A percentile compares a stretch with the other conserved stretches of the same genome.
Evolutionary conservation across 1,284 basidiomycete genomes (phyloP).

Genomic region (Neolentinus lepideus): DNA sequence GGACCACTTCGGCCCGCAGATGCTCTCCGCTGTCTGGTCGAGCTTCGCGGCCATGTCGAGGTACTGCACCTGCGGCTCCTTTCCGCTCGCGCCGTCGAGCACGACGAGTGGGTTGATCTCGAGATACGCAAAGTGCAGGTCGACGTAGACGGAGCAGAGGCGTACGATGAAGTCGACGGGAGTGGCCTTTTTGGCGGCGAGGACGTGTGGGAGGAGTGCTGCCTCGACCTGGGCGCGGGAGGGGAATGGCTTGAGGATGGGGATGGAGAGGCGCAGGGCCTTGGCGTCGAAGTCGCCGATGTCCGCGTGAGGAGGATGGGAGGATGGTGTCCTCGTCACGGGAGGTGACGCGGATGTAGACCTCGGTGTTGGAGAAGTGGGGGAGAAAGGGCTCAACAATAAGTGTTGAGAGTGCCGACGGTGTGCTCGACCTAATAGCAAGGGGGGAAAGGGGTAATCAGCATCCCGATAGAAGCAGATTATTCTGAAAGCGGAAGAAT

Average conservation of each 20-base stretch:
- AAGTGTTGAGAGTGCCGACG: constrained; percentile 93
- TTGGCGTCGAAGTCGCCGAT: constrained; percentile 98
- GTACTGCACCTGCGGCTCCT: constrained; percentile 84
- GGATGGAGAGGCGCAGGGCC: constrained; percentile 85
- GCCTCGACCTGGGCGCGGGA: constrained; percentile 68
- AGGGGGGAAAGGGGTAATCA: too few relatives aligned
- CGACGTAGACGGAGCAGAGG: constrained; percentile 96
- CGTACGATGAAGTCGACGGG: constrained; percentile 92
- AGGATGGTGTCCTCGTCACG: constrained; percentile 96
- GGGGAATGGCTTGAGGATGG: constrained; percentile 77
- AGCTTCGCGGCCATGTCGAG: constrained; percentile 99
- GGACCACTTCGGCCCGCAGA: constrained; percentile 98
- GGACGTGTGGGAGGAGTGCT: constrained; percentile 76
- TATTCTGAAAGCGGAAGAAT: neutral
- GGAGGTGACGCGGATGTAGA: constrained; percentile 98
- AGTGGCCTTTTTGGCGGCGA: constrained; percentile 76
- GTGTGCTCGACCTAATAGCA: constrained; percentile 80
- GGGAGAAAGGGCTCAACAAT: constrained; percentile 98
- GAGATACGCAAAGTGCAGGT: constrained; percentile 97
- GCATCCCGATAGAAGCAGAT: too few relatives aligned
- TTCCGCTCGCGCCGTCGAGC: constrained; percentile 74
- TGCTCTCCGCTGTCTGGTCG: constrained; percentile 96
- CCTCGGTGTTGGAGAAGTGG: constrained; percentile 90
- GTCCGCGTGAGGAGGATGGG: constrained; percentile 99
- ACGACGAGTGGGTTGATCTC: constrained; percentile 99